phyloP scores from a whole-genome alignment of 768 basidiomycete species.

The Suillus hirtellus region DNA sequence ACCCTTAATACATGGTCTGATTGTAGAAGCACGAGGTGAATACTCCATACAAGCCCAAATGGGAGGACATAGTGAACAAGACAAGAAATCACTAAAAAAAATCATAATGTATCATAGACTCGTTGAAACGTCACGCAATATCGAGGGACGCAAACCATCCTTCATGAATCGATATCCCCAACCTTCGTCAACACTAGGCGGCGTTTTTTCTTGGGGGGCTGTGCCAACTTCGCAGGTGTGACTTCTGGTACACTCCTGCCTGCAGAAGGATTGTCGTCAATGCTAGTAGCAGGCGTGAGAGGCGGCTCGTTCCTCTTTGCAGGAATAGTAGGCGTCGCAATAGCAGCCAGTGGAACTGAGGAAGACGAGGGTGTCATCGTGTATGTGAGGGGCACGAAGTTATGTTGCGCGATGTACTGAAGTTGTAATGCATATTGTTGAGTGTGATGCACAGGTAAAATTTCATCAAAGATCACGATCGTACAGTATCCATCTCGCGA shows the following conservation, averaged over 20 bases:
- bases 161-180: constrained; percentile 48
- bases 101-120: constrained; percentile 14
- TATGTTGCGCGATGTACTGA: constrained; percentile 86
- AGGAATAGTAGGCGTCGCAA: constrained; percentile 32
- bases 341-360: constrained; percentile 37
- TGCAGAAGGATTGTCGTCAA: constrained; percentile 23
- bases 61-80: neutral
- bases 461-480: constrained; percentile 91
- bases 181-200: constrained; percentile 75
- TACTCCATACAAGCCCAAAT: neutral
- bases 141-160: neutral
- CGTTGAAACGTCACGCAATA: neutral
- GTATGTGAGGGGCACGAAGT: constrained; percentile 63
- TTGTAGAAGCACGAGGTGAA: constrained; percentile 3
- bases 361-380: constrained; percentile 29
- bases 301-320: constrained; percentile 40
- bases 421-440: constrained; percentile 91
- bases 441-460: constrained; percentile 82
- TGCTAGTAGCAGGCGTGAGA: constrained; percentile 32
- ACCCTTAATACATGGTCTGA: constrained; percentile 1
- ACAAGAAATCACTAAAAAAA: constrained; percentile 13
- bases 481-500: constrained; percentile 98
- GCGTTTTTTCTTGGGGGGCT: constrained; percentile 85
- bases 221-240: constrained; percentile 25
- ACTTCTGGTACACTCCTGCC: constrained; percentile 4